Conservation (phyloP, 805 yeast genomes). For the Schizosaccharomyces cryophilus region DNA sequence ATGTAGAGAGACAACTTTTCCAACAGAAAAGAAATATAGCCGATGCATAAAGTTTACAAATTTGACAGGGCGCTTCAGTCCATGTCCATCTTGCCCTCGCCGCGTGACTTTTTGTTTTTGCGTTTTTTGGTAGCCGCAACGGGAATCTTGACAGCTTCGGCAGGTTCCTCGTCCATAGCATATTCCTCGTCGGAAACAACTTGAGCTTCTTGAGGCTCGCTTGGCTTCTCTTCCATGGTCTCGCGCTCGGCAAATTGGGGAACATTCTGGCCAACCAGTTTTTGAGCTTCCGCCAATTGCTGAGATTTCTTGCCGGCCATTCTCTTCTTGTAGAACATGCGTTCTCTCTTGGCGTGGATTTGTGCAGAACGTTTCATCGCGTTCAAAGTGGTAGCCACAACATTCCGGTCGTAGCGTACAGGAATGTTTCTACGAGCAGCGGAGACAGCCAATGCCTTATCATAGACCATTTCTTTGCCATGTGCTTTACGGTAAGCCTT, state of each 20-base stretch:
- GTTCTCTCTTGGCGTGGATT: slow-evolving; percentile 85
- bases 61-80: neutral
- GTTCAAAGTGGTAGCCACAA: slow-evolving; percentile 76
- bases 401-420: slow-evolving; percentile 88
- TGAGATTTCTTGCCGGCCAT: slow-evolving; percentile 91
- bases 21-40: too few species aligned
- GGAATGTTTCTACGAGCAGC: slow-evolving; percentile 96
- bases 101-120: neutral
- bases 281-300: slow-evolving; percentile 62
- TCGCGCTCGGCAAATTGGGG: slow-evolving; percentile 83
- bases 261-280: slow-evolving; percentile 70
- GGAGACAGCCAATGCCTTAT: slow-evolving; percentile 67
- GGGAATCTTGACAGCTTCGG: neutral
- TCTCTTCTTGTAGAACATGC: slow-evolving; percentile 97
- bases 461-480: slow-evolving; percentile 94
- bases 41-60: too few species aligned
- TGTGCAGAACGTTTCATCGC: slow-evolving; percentile 93
- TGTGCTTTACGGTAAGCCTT: slow-evolving; percentile 98
- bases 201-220: slow-evolving; percentile 14
- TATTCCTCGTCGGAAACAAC: neutral
- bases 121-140: neutral
- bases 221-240: slow-evolving; percentile 43
- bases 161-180: neutral
- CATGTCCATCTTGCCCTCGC: neutral
- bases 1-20: too few species aligned